phyloP scores from a whole-genome alignment of 176 grass and related monocot species.

The Zea luxurians region DNA sequence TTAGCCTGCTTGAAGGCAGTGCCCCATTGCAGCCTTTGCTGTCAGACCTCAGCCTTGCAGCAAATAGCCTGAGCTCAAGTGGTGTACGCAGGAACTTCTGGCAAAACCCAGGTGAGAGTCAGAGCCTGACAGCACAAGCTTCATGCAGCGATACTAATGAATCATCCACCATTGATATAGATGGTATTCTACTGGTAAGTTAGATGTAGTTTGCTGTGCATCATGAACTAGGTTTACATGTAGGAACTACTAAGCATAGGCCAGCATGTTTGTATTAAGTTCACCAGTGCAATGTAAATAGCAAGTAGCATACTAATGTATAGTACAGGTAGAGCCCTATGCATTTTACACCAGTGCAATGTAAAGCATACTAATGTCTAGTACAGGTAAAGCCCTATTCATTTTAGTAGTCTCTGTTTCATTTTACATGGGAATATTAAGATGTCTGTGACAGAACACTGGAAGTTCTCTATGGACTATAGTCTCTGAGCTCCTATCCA shows the following conservation, averaged over 20 bases:
- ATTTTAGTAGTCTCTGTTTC: constrained; percentile 8
- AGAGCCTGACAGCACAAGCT: constrained; percentile 45
- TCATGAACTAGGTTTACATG: constrained; percentile 24
- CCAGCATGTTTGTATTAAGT: background rate
- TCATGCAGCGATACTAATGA: constrained; percentile 37
- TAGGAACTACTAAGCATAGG: constrained; percentile 32
- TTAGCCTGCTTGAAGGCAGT: constrained; percentile 79
- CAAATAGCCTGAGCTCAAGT: constrained; percentile 42
- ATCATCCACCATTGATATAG: constrained; percentile 26
- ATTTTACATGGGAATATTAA: constrained; percentile 5
- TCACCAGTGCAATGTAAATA: constrained; percentile 26
- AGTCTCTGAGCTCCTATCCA: constrained; percentile 23
- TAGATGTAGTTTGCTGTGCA: constrained; percentile 12
- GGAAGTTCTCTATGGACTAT: background rate
- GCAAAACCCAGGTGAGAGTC: constrained; percentile 56
- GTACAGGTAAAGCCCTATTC: background rate
- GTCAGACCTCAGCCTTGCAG: constrained; percentile 48
- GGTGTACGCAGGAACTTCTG: constrained; percentile 64
- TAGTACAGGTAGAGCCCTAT: background rate
- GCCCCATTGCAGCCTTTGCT: constrained; percentile 60
- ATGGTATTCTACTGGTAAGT: constrained; percentile 36
- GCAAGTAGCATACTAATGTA: constrained; percentile 3
- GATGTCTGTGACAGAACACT: background rate
- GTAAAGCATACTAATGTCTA: constrained; percentile 2
- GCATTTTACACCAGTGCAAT: constrained; percentile 22